Conservation (phyloP, 192 early-diverging fungal species). For the Coemansia sp. region DNA sequence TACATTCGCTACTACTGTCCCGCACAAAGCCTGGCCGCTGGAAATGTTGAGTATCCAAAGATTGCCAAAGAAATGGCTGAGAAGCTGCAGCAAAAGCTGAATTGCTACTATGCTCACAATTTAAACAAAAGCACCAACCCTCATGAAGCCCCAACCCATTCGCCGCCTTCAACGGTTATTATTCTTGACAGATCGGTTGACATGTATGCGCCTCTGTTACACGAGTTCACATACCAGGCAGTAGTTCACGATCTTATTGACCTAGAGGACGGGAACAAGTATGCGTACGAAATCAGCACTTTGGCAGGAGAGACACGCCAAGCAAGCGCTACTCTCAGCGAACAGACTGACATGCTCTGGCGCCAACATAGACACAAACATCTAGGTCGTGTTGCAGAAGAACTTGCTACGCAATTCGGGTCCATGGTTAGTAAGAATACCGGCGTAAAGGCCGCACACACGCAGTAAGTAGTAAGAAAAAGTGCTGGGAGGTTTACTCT, state of each 20-base stretch:
- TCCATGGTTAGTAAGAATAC: slow-evolving; percentile 30
- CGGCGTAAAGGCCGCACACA: slow-evolving; percentile 23
- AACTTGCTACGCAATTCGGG: slow-evolving; percentile 33
- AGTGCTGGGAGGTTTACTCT: background rate
- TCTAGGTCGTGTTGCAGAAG: slow-evolving; percentile 40
- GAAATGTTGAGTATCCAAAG: slow-evolving; percentile 12
- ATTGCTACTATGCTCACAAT: slow-evolving; percentile 61
- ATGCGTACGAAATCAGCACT: slow-evolving; percentile 14
- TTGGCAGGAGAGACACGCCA: slow-evolving; percentile 15
- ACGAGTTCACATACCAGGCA: slow-evolving; percentile 98
- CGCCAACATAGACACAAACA: slow-evolving; percentile 50
- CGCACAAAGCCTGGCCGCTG: background rate
- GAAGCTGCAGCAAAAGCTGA: slow-evolving; percentile 63
- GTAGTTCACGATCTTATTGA: slow-evolving; percentile 89
- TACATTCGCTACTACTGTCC: slow-evolving; percentile 51
- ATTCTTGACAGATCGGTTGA: slow-evolving; percentile 91
- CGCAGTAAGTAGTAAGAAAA: slow-evolving; percentile 23
- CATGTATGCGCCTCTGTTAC: slow-evolving; percentile 82
- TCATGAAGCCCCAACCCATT: slow-evolving; percentile 49
- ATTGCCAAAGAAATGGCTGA: slow-evolving; percentile 46
- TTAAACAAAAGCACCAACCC: background rate
- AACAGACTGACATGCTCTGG: slow-evolving; percentile 54
- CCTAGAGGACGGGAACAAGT: slow-evolving; percentile 36
- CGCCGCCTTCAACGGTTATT: slow-evolving; percentile 73
- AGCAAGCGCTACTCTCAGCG: slow-evolving; percentile 36